These are phyloP conservation scores for Mycena floridula DNA, from an alignment of 768 basidiomycete species.

Conservation along the genomic window DNA sequence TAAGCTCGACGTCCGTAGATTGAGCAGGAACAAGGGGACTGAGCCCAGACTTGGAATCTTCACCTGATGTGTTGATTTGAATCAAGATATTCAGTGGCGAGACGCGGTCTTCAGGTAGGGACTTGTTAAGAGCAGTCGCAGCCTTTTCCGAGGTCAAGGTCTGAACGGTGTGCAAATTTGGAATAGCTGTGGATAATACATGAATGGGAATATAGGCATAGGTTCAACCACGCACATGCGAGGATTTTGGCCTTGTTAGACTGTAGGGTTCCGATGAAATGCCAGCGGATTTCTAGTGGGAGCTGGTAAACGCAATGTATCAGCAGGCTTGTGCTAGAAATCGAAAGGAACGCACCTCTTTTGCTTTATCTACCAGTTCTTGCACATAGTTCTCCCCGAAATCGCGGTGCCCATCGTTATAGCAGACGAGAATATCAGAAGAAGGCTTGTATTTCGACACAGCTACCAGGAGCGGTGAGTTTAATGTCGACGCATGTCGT, in stretches of 20 bases:
- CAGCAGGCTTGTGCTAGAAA: not conserved
- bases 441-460: constrained; percentile 93
- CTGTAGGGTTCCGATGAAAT: constrained; percentile 92
- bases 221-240: constrained; percentile 47
- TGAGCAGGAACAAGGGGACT: constrained; percentile 41
- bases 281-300: constrained; percentile 88
- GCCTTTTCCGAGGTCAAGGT: constrained; percentile 79
- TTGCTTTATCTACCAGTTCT: constrained; percentile 85
- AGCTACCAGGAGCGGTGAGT: constrained; percentile 49
- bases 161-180: constrained; percentile 84
- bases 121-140: constrained; percentile 74
- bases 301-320: constrained; percentile 43
- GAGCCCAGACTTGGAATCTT: constrained; percentile 85
- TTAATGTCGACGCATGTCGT: constrained; percentile 20
- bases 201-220: not conserved
- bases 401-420: constrained; percentile 75
- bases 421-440: constrained; percentile 79
- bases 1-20: constrained; percentile 42
- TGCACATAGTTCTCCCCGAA: constrained; percentile 99
- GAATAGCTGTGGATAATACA: constrained; percentile 54
- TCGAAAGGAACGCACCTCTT: constrained; percentile 38
- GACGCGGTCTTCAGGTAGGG: constrained; percentile 49
- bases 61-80: constrained; percentile 95
- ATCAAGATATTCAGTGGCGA: constrained; percentile 74
- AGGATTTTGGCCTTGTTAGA: constrained; percentile 91